Conservation (phyloP, 1,284 basidiomycete genomes). For the Stygiomarasmius scandens region DNA sequence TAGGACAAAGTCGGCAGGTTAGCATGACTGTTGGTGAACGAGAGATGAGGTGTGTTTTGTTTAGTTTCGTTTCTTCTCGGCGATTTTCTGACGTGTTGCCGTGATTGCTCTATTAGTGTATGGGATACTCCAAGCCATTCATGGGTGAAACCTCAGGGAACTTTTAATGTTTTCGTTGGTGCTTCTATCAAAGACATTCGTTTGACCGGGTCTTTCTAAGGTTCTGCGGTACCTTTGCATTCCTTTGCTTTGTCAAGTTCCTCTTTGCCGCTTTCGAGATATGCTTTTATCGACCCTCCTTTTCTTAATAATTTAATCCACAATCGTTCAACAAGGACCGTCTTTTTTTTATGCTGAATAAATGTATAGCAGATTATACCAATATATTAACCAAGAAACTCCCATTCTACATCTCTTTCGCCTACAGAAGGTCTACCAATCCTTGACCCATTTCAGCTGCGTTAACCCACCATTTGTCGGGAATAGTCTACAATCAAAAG, state of each 20-base stretch:
- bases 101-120: constrained; percentile 10
- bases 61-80: background rate
- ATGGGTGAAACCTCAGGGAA: constrained; percentile 17
- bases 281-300: background rate
- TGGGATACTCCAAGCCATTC: constrained; percentile 17
- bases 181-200: constrained; percentile 21
- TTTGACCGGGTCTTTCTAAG: constrained; percentile 14
- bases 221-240: background rate
- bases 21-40: constrained; percentile 12
- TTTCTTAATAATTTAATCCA: background rate
- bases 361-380: too few species aligned
- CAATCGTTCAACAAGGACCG: too few species aligned
- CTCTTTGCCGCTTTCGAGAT: too few species aligned
- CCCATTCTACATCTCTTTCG: too few species aligned
- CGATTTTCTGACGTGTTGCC: background rate
- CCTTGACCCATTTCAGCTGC: too few species aligned
- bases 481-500: too few species aligned
- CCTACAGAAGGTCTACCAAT: too few species aligned
- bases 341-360: too few species aligned
- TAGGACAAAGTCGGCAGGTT: constrained; percentile 15
- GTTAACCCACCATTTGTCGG: too few species aligned
- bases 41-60: constrained; percentile 19
- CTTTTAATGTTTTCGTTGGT: constrained; percentile 18
- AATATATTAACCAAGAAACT: too few species aligned
- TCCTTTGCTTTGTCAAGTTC: background rate